Percentiles rank a stretch among this genome's conserved stretches.
phyloP scores from a whole-genome alignment of 2,329 filamentous ascomycete species.

The Coniosporium tulheliwenetii region DNA sequence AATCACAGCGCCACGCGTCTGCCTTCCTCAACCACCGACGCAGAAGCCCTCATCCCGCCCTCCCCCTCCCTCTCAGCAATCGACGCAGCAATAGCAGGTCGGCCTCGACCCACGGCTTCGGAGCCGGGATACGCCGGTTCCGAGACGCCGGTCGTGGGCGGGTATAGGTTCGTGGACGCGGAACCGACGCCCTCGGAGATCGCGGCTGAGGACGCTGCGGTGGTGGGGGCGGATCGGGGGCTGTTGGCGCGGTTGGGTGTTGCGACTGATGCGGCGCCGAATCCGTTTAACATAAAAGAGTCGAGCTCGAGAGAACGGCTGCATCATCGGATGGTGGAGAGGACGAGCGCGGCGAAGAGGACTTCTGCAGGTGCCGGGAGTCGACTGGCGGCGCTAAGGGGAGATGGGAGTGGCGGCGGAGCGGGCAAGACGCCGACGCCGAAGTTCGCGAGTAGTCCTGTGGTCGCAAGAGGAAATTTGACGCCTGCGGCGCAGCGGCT shows the following conservation, averaged over 20 bases:
- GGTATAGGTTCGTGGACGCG: slow-evolving; percentile 88
- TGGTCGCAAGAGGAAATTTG: slow-evolving; percentile 23
- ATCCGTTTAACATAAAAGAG: slow-evolving; percentile 66
- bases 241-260: slow-evolving; percentile 29
- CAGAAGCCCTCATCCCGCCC: slow-evolving; percentile 17
- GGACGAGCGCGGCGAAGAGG: slow-evolving; percentile 55
- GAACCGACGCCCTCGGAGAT: slow-evolving; percentile 44
- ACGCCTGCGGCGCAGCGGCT: slow-evolving; percentile 62
- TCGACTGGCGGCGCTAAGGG: neutral
- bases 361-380: slow-evolving; percentile 35
- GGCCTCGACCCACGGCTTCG: slow-evolving; percentile 44
- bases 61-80: slow-evolving; percentile 70
- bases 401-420: slow-evolving; percentile 10
- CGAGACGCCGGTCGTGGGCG: slow-evolving; percentile 82
- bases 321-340: slow-evolving; percentile 76
- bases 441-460: slow-evolving; percentile 27
- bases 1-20: slow-evolving; percentile 74
- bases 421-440: slow-evolving; percentile 17
- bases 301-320: slow-evolving; percentile 64
- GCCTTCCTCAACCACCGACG: slow-evolving; percentile 25
- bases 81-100: slow-evolving; percentile 67
- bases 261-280: slow-evolving; percentile 37
- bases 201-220: slow-evolving; percentile 15
- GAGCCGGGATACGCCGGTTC: slow-evolving; percentile 45
- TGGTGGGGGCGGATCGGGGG: slow-evolving; percentile 9